phyloP scores from a whole-genome alignment of 768 basidiomycete species.

The Auricularia cornea region DNA sequence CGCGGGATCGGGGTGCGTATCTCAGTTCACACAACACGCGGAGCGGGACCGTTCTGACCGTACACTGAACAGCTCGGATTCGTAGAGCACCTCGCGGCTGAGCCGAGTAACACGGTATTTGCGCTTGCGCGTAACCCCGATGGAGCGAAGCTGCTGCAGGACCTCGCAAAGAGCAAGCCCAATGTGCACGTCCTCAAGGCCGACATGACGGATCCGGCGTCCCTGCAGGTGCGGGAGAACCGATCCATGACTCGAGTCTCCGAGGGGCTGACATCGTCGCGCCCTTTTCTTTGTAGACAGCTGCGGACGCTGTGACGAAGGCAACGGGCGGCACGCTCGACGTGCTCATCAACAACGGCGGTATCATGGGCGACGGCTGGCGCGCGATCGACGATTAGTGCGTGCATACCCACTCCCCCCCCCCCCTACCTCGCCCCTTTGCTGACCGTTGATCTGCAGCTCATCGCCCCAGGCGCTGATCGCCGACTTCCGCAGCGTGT shows the following conservation, averaged over 20 bases:
- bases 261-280: too few relatives aligned
- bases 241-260: too few relatives aligned
- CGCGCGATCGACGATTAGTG: background rate
- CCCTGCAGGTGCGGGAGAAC: slow-evolving; percentile 21
- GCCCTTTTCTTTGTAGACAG: slow-evolving; percentile 1
- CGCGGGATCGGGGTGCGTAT: slow-evolving; percentile 20
- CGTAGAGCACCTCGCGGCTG: slow-evolving; percentile 16
- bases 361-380: too few relatives aligned
- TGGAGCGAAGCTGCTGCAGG: slow-evolving; percentile 9
- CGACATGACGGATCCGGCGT: slow-evolving; percentile 25
- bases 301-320: slow-evolving; percentile 4
- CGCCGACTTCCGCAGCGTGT: background rate
- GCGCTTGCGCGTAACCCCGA: slow-evolving; percentile 21
- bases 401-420: background rate
- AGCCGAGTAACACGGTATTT: slow-evolving; percentile 14
- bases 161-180: background rate
- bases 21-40: too few relatives aligned
- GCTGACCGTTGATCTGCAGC: background rate
- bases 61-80: too few relatives aligned
- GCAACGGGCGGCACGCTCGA: slow-evolving; percentile 7
- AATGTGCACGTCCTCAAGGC: slow-evolving; percentile 31
- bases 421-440: background rate
- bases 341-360: slow-evolving; percentile 7
- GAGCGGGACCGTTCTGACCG: too few relatives aligned
- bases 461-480: background rate